These are phyloP conservation scores for Gracilaria vermiculophylla DNA, from an alignment of 23 red algal genomes.

Conservation along the genomic window DNA sequence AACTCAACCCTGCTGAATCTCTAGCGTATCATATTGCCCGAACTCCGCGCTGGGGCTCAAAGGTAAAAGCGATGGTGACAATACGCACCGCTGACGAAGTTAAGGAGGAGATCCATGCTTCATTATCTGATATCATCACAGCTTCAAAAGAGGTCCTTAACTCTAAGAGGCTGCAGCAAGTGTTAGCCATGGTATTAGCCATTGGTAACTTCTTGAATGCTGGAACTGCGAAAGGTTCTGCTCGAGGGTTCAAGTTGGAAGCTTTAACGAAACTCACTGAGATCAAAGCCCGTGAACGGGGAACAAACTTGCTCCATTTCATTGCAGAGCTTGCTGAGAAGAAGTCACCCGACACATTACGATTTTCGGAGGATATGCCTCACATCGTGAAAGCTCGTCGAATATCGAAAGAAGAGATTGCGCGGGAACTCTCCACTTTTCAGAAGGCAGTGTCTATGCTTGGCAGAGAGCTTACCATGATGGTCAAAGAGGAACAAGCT, in stretches of 20 bases:
- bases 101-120: slow-evolving; percentile 38
- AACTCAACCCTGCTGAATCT: slow-evolving; percentile 58
- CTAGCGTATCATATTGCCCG: slow-evolving; percentile 49
- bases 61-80: slow-evolving; percentile 75
- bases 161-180: slow-evolving; percentile 53
- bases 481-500: slow-evolving; percentile 44
- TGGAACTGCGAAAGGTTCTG: slow-evolving; percentile 86
- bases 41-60: slow-evolving; percentile 66
- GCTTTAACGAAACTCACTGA: slow-evolving; percentile 81
- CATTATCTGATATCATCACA: slow-evolving; percentile 51
- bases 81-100: slow-evolving; percentile 67
- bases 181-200: slow-evolving; percentile 73
- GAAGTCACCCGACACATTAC: slow-evolving; percentile 56
- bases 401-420: slow-evolving; percentile 72
- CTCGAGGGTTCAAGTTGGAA: slow-evolving; percentile 85
- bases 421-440: slow-evolving; percentile 63
- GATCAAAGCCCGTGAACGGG: slow-evolving; percentile 68
- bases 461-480: slow-evolving; percentile 63
- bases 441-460: slow-evolving; percentile 60
- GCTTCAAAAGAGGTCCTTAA: slow-evolving; percentile 73
- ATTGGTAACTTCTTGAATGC: slow-evolving; percentile 96
- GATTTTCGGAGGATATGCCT: slow-evolving; percentile 50
- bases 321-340: slow-evolving; percentile 59
- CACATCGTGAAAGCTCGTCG: slow-evolving; percentile 47
- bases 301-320: slow-evolving; percentile 79